Evolutionary conservation across 371 early-diverging fungal genomes (phyloP), one percentile per base, ranked within the genome.

Genomic region (Haplosporangium sp.): DNA sequence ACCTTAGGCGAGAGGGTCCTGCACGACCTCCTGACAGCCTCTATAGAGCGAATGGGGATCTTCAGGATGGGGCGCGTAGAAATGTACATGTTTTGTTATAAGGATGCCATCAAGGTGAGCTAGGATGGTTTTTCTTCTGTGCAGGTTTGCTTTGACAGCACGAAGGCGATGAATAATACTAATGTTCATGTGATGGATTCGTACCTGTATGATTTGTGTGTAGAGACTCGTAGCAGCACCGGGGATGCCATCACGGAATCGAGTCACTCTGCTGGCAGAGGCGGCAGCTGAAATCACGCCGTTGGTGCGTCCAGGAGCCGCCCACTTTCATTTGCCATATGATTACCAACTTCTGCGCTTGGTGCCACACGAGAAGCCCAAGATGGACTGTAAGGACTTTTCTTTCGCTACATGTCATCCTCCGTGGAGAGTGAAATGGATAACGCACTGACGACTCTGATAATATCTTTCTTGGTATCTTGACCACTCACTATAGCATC

Each of bases 261-360:
- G 73, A 55, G 23, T 67, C 7, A 58, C 69, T 6, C 20, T 79
- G 1, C 1, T 62, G 13, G 60, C 69, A 20, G 79, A 79, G 45
- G 73, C 66, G 43, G 69, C 79, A 20, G 68, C 64, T 14, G 69
- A 64, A n/a, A 56, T 79, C 20, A 73, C 64, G 9, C 57, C 64
- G 0, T 1, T 79, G 16, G 43, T 62, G 67, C 52, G 50, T 12
- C 73, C 79, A 7, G 79, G 69, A 29, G 8, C 38, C 4, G 12
- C 29, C 6, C 55, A 69, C 46, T 73, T 79, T 50, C 50, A 73
- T 47, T 40, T 69, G 10, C 79, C 73, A 11, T 65, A 65, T n/a
- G 77, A 76, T 10, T 87, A 89, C 54, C 76, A 84, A 37, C 80
- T 89, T 13, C 59, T 87, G 10, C 80, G 79, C 21, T 55, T 87